Percentiles rank a stretch among this genome's conserved stretches.
phyloP scores from a whole-genome alignment of 2,329 filamentous ascomycete species.

The Daldinia sp. region DNA sequence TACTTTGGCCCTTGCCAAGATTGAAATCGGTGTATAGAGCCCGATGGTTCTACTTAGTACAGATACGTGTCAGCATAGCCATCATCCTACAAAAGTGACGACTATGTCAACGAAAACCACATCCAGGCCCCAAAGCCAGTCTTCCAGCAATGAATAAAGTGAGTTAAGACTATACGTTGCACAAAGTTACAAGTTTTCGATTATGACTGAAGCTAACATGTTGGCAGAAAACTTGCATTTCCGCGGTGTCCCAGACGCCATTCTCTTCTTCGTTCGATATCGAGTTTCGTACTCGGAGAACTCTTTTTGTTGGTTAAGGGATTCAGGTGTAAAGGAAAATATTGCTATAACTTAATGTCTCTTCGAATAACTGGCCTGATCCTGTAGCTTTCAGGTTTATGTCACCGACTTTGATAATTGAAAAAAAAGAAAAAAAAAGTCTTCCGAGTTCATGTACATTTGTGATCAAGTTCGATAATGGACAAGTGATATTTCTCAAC shows the following conservation, averaged over 20 bases:
- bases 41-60: neutral
- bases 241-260: too few relatives aligned
- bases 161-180: neutral
- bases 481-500: neutral
- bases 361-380: neutral
- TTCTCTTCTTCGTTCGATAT: neutral
- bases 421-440: neutral
- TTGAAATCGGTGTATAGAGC: neutral
- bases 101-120: neutral
- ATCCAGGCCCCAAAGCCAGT: neutral
- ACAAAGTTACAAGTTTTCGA: neutral
- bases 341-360: conserved; percentile 4
- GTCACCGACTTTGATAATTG: neutral
- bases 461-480: neutral
- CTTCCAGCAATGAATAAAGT: neutral
- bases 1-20: neutral
- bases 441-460: neutral
- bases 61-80: neutral
- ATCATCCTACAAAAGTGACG: neutral
- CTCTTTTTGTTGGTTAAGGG: conserved; percentile 10
- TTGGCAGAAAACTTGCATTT: neutral
- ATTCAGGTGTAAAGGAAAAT: neutral
- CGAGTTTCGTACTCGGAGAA: neutral
- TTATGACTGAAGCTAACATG: neutral
- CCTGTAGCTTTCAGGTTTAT: conserved; percentile 5